Conservation (phyloP, 257 asterid species). For the Ballota nigra region DNA sequence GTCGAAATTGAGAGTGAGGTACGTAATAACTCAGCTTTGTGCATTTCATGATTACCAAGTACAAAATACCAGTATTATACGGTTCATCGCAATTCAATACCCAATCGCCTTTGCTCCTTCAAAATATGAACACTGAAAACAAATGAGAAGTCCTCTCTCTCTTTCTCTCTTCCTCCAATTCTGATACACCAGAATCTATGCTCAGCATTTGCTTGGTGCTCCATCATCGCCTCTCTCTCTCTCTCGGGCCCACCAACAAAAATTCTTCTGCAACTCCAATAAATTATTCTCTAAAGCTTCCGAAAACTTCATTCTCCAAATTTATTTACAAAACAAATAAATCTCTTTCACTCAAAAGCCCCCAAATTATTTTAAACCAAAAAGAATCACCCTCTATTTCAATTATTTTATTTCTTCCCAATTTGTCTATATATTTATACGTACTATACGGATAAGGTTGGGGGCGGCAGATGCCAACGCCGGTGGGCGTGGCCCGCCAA, state of each 20-base stretch:
- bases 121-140: neutral
- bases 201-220: slow-evolving; percentile 16
- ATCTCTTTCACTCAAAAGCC: slow-evolving; percentile 25
- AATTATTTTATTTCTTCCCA: slow-evolving; percentile 6
- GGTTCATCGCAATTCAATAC: too few relatives aligned
- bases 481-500: slow-evolving; percentile 85
- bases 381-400: neutral
- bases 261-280: slow-evolving; percentile 39
- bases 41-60: too few relatives aligned
- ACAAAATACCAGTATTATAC: too few relatives aligned
- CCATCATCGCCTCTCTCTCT: neutral
- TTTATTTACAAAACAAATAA: slow-evolving; percentile 14
- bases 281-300: slow-evolving; percentile 38
- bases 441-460: slow-evolving; percentile 30
- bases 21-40: too few relatives aligned
- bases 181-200: slow-evolving; percentile 22
- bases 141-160: slow-evolving; percentile 6
- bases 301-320: slow-evolving; percentile 25
- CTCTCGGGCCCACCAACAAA: slow-evolving; percentile 30
- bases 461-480: slow-evolving; percentile 91
- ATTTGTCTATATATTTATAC: neutral
- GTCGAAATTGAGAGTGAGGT: too few relatives aligned
- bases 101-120: too few relatives aligned
- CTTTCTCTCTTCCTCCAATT: slow-evolving; percentile 19
- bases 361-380: slow-evolving; percentile 4